These are phyloP conservation scores for Periconia macrospinosa DNA, from an alignment of 2,329 filamentous ascomycete species.

Conservation along the genomic window DNA sequence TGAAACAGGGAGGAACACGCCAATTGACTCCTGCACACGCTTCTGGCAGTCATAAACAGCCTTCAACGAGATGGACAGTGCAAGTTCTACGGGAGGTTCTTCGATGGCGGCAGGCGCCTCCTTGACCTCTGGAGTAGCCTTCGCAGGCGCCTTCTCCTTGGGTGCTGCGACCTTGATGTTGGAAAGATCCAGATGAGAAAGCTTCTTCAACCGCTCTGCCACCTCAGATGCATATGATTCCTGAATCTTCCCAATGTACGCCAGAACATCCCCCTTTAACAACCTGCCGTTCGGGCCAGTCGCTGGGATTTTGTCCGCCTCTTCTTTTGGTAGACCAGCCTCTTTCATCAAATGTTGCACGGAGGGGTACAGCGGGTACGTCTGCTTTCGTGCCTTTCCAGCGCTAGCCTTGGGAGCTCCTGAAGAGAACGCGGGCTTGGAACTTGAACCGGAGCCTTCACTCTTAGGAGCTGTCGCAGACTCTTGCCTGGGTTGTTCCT, in stretches of 20 bases:
- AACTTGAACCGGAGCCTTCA: constrained; percentile 20
- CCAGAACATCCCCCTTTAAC: constrained; percentile 93
- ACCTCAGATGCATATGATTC: constrained; percentile 71
- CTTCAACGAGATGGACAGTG: constrained; percentile 75
- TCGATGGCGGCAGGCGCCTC: constrained; percentile 45
- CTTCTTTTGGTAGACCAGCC: constrained; percentile 74
- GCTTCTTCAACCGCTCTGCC: constrained; percentile 71
- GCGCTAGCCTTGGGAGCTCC: constrained; percentile 32
- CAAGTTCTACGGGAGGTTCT: constrained; percentile 60
- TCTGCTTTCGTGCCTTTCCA: constrained; percentile 63
- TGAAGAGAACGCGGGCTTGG: constrained; percentile 24
- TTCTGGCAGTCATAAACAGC: constrained; percentile 80
- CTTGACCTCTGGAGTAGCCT: constrained; percentile 48
- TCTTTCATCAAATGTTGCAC: constrained; percentile 79
- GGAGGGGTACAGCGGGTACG: constrained; percentile 77
- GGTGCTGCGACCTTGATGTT: constrained; percentile 80
- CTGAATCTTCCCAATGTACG: constrained; percentile 79
- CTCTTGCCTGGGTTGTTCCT: constrained; percentile 31
- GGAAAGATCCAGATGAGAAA: constrained; percentile 85
- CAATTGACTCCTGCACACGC: constrained; percentile 75
- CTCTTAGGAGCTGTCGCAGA: constrained; percentile 32
- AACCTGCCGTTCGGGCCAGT: constrained; percentile 86
- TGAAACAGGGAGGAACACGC: constrained; percentile 78
- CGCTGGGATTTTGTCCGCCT: constrained; percentile 78
- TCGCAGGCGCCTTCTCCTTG: constrained; percentile 46